Conservation (phyloP, 306 rosid genomes). For the Cucurbita pepo region DNA sequence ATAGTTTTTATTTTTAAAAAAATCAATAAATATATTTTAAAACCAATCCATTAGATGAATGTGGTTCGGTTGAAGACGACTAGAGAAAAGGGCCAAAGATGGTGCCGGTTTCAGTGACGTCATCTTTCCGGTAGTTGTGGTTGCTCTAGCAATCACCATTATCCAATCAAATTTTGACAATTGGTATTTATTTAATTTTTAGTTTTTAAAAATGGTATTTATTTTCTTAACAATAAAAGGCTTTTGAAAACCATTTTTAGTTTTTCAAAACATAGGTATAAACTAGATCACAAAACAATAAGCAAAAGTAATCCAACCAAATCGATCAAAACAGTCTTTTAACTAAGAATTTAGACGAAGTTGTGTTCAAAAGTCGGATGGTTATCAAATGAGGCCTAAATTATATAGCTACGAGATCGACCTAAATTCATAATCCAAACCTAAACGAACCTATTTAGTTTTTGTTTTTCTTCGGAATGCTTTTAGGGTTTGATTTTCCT, state of each 20-base stretch:
- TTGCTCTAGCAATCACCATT: neutral
- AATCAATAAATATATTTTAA: too few species aligned
- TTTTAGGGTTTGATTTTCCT: neutral
- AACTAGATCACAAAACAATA: too few species aligned
- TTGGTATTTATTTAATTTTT: neutral
- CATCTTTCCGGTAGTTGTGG: neutral
- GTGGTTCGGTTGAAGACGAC: neutral
- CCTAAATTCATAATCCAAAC: neutral
- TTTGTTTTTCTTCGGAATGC: neutral
- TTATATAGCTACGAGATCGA: neutral
- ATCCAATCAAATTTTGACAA: neutral
- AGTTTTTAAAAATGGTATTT: neutral
- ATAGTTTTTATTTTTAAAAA: too few species aligned
- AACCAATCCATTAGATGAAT: neutral
- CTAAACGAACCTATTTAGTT: neutral
- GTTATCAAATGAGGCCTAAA: neutral
- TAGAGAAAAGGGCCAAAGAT: neutral
- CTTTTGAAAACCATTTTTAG: too few species aligned
- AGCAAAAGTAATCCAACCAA: too few species aligned
- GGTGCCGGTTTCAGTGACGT: neutral
- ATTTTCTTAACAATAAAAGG: too few species aligned
- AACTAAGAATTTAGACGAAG: too few species aligned
- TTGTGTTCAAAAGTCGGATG: too few species aligned
- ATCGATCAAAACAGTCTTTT: too few species aligned
- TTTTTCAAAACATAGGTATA: too few species aligned